Percentiles rank a stretch among this genome's conserved stretches.
phyloP scores from a whole-genome alignment of 2,329 filamentous ascomycete genomes.

The Polychaeton citri region DNA sequence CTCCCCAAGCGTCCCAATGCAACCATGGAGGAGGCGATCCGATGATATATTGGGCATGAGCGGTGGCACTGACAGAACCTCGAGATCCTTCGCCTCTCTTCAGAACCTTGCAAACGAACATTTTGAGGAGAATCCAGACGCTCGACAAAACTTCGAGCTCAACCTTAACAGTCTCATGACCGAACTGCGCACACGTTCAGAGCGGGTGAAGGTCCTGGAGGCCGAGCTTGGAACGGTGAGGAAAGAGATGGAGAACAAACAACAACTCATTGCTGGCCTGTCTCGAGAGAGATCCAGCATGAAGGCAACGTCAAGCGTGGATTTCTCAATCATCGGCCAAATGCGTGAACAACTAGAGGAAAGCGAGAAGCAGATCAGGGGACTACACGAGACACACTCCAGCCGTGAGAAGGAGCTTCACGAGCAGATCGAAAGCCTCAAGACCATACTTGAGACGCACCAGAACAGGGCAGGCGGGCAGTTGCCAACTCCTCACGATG shows the following conservation, averaged over 20 bases:
- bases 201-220: slow-evolving; percentile 82
- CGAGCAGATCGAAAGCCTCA: slow-evolving; percentile 57
- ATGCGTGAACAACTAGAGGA: slow-evolving; percentile 80
- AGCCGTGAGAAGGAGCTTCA: slow-evolving; percentile 62
- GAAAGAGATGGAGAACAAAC: slow-evolving; percentile 96
- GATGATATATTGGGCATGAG: slow-evolving; percentile 15
- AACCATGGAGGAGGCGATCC: slow-evolving; percentile 41
- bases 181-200: slow-evolving; percentile 73
- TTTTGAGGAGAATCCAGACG: slow-evolving; percentile 68
- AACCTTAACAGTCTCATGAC: slow-evolving; percentile 88
- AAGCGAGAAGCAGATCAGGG: slow-evolving; percentile 64
- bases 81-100: slow-evolving; percentile 78
- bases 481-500: slow-evolving; percentile 11
- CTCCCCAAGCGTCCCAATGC: slow-evolving; percentile 7
- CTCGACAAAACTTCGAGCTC: slow-evolving; percentile 82
- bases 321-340: slow-evolving; percentile 78
- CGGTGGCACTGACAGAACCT: slow-evolving; percentile 69
- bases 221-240: slow-evolving; percentile 68
- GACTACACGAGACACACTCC: slow-evolving; percentile 60
- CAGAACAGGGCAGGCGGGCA: slow-evolving; percentile 6
- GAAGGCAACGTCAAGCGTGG: slow-evolving; percentile 65
- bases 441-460: slow-evolving; percentile 35
- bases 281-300: slow-evolving; percentile 87
- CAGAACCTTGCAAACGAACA: slow-evolving; percentile 79
- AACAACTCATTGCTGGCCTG: slow-evolving; percentile 85